Base-by-base conservation (phyloP, 2,329 filamentous ascomycete genomes). In the Cladosporium sp. region DNA sequence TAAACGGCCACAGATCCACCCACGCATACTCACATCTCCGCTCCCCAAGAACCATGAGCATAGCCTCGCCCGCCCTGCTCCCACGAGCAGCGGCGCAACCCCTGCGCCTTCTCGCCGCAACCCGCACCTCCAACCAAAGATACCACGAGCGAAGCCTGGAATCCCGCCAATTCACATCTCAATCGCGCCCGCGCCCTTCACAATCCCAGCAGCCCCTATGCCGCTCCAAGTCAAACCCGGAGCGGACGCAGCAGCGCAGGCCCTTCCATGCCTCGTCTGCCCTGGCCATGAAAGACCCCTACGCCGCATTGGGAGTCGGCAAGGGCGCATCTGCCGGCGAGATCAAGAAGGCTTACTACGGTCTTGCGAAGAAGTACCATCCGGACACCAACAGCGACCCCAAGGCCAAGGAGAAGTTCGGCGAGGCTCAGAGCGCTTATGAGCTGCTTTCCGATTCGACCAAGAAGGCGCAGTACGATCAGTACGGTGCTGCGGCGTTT, bases 261-360 rank as follows among this genome's bases (percentile, higher is more conserved):
- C 33, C 54, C 27, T 87, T 85, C 67, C 83, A 84, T 65, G 80
- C 82, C 19, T 85, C 84, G 38, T 64, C 69, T 38, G 60, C 67
- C 5, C 64, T 74, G 18, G 76, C 76, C 4, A 71, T 81, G 22
- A 70, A 88, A 67, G 87, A 98, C 62, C 93, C 93, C 1, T 98
- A 98, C 70, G 80, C 83, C 57, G 79, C 87, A 3, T 83, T 98
- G 22, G 93, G 93, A 12, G 88, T 98, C 25, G 76, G 76, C 62
- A 95, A 92, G 68, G 78, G 72, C 55, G 88, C 93, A n/a, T 84
- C 88, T 1, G 74, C 89, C 3, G 76, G 82, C 53, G 92, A 97
- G 30, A 97, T 98, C 67, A 98, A 98, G 69, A 97, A 96, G 69
- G 91, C 93, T 3, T 98, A 98, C 75, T 98, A 98, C 67, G 88